phyloP scores from a whole-genome alignment of 495 filamentous ascomycete genomes.

The Corynascus novoguineensis region DNA sequence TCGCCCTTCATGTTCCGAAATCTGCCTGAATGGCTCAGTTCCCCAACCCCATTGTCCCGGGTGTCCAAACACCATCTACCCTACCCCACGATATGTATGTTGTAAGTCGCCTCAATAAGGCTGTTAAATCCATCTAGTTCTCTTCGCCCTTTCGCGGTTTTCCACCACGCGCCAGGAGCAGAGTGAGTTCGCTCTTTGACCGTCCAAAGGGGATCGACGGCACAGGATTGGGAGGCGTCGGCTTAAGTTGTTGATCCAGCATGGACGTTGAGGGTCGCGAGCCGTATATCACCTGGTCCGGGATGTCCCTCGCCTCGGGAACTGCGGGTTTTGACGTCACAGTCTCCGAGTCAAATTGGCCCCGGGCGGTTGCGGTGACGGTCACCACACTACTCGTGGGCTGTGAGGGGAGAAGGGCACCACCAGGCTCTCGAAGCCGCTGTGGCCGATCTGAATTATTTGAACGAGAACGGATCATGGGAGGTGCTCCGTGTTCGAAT shows the following conservation, averaged over 20 bases:
- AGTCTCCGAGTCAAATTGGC: slow-evolving; percentile 33
- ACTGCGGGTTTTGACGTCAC: slow-evolving; percentile 16
- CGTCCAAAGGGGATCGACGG: slow-evolving; percentile 38
- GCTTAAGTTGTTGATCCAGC: slow-evolving; percentile 32
- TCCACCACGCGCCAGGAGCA: slow-evolving; percentile 43
- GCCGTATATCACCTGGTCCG: slow-evolving; percentile 21
- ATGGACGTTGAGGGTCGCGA: slow-evolving; percentile 25
- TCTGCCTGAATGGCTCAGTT: too few species aligned
- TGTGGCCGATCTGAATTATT: slow-evolving; percentile 22
- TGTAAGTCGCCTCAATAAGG: not conserved
- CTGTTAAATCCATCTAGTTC: not conserved
- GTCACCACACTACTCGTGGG: slow-evolving; percentile 30
- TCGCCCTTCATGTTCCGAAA: too few species aligned
- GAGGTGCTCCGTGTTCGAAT: slow-evolving; percentile 12
- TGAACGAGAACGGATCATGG: slow-evolving; percentile 31
- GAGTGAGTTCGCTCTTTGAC: slow-evolving; percentile 47
- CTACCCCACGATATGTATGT: not conserved
- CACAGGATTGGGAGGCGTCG: slow-evolving; percentile 34
- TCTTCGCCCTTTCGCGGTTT: slow-evolving; percentile 16
- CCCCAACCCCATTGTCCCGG: too few species aligned
- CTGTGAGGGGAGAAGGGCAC: slow-evolving; percentile 14
- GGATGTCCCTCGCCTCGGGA: slow-evolving; percentile 20
- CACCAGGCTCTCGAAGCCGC: not conserved
- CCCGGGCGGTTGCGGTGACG: slow-evolving; percentile 32
- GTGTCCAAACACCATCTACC: not conserved